Percentiles rank a stretch among this genome's conserved stretches.
phyloP scores from a whole-genome alignment of 768 basidiomycete genomes.

The Imleria badia region DNA sequence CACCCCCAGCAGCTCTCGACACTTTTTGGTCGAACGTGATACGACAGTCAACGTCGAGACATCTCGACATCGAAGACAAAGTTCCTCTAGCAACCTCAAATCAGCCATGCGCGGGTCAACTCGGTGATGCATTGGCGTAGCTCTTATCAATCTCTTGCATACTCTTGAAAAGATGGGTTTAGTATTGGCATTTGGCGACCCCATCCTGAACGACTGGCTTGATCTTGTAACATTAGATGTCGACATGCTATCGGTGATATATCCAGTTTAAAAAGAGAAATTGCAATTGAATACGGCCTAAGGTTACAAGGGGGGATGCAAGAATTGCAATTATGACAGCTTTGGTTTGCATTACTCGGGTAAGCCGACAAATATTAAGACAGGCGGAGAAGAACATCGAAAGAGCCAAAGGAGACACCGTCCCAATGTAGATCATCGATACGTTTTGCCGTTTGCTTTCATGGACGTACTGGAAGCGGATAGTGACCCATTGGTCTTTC shows the following conservation, averaged over 20 bases:
- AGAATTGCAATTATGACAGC: conserved; percentile 29
- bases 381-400: conserved; percentile 16
- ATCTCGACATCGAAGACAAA: conserved; percentile 30
- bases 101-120: conserved; percentile 35
- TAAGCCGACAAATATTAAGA: conserved; percentile 23
- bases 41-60: conserved; percentile 30
- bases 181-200: not conserved
- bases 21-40: conserved; percentile 31
- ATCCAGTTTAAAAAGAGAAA: conserved; percentile 11
- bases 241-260: conserved; percentile 13
- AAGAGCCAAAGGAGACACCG: conserved; percentile 19
- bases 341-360: conserved; percentile 25
- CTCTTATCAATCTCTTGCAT: conserved; percentile 4
- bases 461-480: conserved; percentile 43
- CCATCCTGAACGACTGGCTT: conserved; percentile 8
- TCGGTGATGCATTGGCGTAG: conserved; percentile 26
- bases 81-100: conserved; percentile 34
- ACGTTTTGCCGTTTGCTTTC: conserved; percentile 61
- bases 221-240: conserved; percentile 25
- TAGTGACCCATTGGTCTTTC: conserved; percentile 54
- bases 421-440: conserved; percentile 43
- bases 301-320: conserved; percentile 23
- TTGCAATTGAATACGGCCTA: conserved; percentile 19
- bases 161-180: conserved; percentile 11
- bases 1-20: conserved; percentile 16